These are phyloP conservation scores for Apocynum venetum DNA, from an alignment of 257 asterid genomes.

Conservation along the genomic window DNA sequence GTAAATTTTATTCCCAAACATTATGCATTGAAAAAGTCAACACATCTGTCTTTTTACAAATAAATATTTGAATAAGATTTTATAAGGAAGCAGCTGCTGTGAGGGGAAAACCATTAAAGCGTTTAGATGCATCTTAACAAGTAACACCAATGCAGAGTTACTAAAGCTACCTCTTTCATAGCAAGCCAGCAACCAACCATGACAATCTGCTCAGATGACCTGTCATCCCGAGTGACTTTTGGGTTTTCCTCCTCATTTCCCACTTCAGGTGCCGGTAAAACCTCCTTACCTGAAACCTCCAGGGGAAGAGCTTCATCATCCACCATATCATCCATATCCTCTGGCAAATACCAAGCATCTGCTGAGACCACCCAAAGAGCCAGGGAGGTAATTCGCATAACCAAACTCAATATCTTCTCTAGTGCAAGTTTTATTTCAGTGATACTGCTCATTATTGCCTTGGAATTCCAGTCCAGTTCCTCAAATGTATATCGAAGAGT, in stretches of 20 bases:
- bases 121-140: background rate
- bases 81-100: background rate
- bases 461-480: conserved; percentile 84
- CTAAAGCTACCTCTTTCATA: conserved; percentile 80
- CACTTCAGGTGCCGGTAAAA: conserved; percentile 28
- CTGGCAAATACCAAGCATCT: conserved; percentile 81
- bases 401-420: conserved; percentile 77
- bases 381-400: conserved; percentile 74
- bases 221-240: conserved; percentile 33
- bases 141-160: background rate
- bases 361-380: conserved; percentile 98
- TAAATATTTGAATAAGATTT: background rate
- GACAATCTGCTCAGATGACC: conserved; percentile 71
- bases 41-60: background rate
- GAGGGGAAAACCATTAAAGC: background rate
- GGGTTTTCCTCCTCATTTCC: conserved; percentile 38
- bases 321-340: conserved; percentile 71
- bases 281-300: conserved; percentile 42
- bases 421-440: conserved; percentile 53
- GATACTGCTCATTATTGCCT: conserved; percentile 33
- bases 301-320: conserved; percentile 49
- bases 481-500: conserved; percentile 91
- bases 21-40: background rate
- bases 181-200: conserved; percentile 99
- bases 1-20: background rate